Evolutionary conservation across 2,329 filamentous ascomycete species (phyloP).

Genomic region (Chaetomiaceae sp.): DNA sequence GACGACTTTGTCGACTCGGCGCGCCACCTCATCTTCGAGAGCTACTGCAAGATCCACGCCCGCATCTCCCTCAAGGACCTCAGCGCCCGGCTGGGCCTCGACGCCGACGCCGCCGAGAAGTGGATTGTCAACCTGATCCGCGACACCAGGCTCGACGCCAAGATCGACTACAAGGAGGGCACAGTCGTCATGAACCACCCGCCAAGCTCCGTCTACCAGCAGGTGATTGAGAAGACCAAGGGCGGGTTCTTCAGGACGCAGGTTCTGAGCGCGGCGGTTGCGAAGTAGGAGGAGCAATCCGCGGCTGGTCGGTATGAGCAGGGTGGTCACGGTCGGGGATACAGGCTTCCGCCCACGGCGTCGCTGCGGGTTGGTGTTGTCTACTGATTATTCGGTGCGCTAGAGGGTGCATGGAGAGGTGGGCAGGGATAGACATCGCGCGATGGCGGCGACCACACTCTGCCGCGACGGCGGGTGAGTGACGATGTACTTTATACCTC

Average conservation of each 20-base stretch:
- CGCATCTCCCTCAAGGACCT: slow-evolving; percentile 97
- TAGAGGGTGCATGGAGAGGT: background rate
- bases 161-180: slow-evolving; percentile 98
- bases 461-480: background rate
- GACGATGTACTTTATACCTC: slow-evolving; percentile 18
- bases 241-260: slow-evolving; percentile 98
- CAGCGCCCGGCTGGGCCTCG: slow-evolving; percentile 83
- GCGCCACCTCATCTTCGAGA: slow-evolving; percentile 94
- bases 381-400: background rate
- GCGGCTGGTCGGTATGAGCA: background rate
- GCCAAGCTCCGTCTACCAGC: slow-evolving; percentile 96
- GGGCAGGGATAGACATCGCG: slow-evolving; percentile 1
- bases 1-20: slow-evolving; percentile 92
- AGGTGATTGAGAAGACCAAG: slow-evolving; percentile 99
- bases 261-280: slow-evolving; percentile 70
- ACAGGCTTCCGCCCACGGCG: too few relatives aligned
- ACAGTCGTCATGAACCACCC: slow-evolving; percentile 99
- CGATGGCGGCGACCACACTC: slow-evolving; percentile 7
- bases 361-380: background rate
- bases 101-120: slow-evolving; percentile 95
- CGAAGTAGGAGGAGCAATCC: slow-evolving; percentile 26
- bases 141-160: slow-evolving; percentile 94
- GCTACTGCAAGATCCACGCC: slow-evolving; percentile 99
- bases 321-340: background rate
- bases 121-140: slow-evolving; percentile 99